phyloP scores from a whole-genome alignment of 2,329 filamentous ascomycete species.

The Calonectria ilicicola region DNA sequence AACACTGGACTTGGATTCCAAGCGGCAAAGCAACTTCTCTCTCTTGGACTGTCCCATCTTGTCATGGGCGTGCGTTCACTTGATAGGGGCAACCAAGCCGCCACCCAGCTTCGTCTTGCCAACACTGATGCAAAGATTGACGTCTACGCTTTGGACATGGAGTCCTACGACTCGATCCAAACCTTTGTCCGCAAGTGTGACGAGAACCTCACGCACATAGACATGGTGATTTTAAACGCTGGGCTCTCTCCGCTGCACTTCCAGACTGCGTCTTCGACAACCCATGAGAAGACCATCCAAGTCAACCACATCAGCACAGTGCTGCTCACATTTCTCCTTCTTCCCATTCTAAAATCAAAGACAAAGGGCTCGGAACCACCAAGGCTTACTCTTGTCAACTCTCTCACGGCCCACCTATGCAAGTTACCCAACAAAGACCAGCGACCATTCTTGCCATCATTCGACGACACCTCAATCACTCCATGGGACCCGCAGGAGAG shows the following conservation, averaged over 20 bases:
- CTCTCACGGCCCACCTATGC: slow-evolving; percentile 39
- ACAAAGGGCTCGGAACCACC: slow-evolving; percentile 12
- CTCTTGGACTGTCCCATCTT: slow-evolving; percentile 27
- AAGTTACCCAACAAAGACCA: slow-evolving; percentile 42
- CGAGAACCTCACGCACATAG: slow-evolving; percentile 29
- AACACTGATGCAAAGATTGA: slow-evolving; percentile 33
- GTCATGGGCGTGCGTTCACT: slow-evolving; percentile 34
- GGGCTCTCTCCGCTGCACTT: slow-evolving; percentile 39
- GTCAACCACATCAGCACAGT: slow-evolving; percentile 48
- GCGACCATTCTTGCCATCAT: slow-evolving; percentile 43
- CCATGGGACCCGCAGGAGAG: slow-evolving; percentile 37
- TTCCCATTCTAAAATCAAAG: slow-evolving; percentile 37
- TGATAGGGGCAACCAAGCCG: slow-evolving; percentile 28
- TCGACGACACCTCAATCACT: slow-evolving; percentile 38
- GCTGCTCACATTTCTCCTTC: slow-evolving; percentile 43
- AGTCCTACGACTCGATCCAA: slow-evolving; percentile 39
- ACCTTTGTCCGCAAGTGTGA: slow-evolving; percentile 31
- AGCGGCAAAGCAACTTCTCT: slow-evolving; percentile 37
- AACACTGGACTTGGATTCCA: slow-evolving; percentile 43
- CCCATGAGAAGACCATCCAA: slow-evolving; percentile 48
- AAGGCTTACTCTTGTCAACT: slow-evolving; percentile 46
- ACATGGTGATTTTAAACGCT: slow-evolving; percentile 50
- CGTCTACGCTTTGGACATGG: slow-evolving; percentile 41
- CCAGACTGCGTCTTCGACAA: slow-evolving; percentile 28
- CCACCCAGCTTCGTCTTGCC: neutral